Base-by-base conservation (phyloP, 2,329 filamentous ascomycete genomes). In the Cercospora janseana region DNA sequence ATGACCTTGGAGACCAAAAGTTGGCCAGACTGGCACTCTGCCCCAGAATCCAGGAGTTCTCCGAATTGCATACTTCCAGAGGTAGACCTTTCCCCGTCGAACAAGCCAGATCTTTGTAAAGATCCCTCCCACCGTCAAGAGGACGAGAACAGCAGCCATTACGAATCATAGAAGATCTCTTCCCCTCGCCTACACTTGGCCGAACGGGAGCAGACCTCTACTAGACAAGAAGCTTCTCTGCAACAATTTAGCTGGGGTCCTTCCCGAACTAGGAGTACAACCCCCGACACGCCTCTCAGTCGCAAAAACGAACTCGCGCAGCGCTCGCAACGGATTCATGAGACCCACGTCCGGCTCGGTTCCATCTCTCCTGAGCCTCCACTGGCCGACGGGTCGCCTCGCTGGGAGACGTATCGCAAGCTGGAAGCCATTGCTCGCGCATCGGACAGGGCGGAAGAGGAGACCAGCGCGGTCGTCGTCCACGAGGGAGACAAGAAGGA, bases 251-350 rank as follows among this genome's bases (percentile, higher is more conserved):
- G n/a, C n/a, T n/a, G n/a, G n/a, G n/a, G n/a, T n/a, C n/a, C n/a
- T n/a, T n/a, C n/a, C n/a, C n/a, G 28, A 18, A 8, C 38, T 23
- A 38, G 50, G 10, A 38, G 50, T n/a, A 20, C 28, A 15, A 52
- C 45, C 10, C 45, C 50, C 12, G 45, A 52, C 13, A 48, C 50
- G 24, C 40, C 50, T 10, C 34, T 43, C 12, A 47, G 50, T 31
- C 50, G 50, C 4, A 47, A 47, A 27, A 45, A 52, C 15, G 45
- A 52, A 29, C 50, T 52, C 20, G 50, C 46, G 4, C 41, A 47
- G 26, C 34, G 50, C n/a, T 42, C 50, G 8, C 31, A 31, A 23
- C 45, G 40, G 7, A 52, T 52, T 10, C 45, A 52, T 45, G 45
- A 52, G 4, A 43, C 41, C 3, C 50, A 48, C 15, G 38, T 34